Base-by-base conservation (phyloP, 2,329 filamentous ascomycete species). In the Fusarium sp. region DNA sequence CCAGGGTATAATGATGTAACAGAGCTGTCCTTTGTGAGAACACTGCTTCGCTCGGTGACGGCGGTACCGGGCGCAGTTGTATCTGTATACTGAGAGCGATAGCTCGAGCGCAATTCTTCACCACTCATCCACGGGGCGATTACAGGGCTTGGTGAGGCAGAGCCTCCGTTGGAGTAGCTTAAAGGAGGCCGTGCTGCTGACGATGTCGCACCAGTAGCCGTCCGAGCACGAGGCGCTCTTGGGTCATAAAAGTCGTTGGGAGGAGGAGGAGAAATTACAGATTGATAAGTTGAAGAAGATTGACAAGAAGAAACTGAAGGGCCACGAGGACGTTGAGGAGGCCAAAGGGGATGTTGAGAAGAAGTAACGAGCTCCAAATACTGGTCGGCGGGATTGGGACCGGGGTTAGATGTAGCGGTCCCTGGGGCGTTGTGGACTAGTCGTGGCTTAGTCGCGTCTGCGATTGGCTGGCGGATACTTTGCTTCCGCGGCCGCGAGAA, bases 11-110 rank as follows among this genome's bases (percentile, higher is more conserved):
- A 85, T 66, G 84, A 96, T 81, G 81, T 91, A 55, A 90, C 85
- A 3, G 92, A 94, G 82, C 92, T 97, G 64, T 89, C 88, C 72
- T 92, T 93, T 6, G 93, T 96, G 69, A 91, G 79, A 51, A 96
- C 85, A 76, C 94, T 97, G 78, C 93, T 97, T 65, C 93, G 87
- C 76, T 95, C 93, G 2, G 93, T 97, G n/a, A 90, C 89, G 7
- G 79, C 71, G 4, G 85, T 87, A 25, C 91, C 94, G 31, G 85
- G 85, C 26, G 82, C 81, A 7, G 86, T 86, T 5, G 86, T 88
- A 37, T 82, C 77, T 19, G 86, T 86, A 53, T 85, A 77, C 65
- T 88, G 86, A 16, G 87, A 88, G 58, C 86, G 84, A 72, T 84
- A 86, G 77, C 86, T 89, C 1, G 84, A 85, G 37, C 86, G 83